Base-by-base conservation (phyloP, 495 filamentous ascomycete genomes). In the Annulohypoxylon moriforme region DNA sequence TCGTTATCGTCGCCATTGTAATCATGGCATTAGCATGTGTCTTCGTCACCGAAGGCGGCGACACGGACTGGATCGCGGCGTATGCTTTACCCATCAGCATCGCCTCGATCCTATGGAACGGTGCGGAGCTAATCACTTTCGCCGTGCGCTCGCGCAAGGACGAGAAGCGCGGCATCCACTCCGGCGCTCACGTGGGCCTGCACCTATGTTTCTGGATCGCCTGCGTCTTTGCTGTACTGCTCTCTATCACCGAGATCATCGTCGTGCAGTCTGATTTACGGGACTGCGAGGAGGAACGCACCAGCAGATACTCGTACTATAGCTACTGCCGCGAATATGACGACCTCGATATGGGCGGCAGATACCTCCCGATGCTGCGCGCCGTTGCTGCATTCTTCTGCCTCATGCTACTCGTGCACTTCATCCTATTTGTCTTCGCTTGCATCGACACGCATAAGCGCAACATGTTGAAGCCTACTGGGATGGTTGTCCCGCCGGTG, bases 401-500 rank as follows among this genome's bases (percentile, higher is more conserved):
- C 22, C 13, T 76, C 1, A 42, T 58, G 16, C 38, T 57, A 10
- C 25, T 78, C 22, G 67, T 71, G 25, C 76, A 83, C 61, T 81
- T 85, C 67, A 57, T 79, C 38, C 76, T 85, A 5, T 84, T 85
- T 60, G 69, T 81, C 11, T 57, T 80, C n/a, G 80, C 81, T 0
- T 85, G 83, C 42, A 75, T 82, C 67, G 82, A 84, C 24, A 82
- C 80, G 13, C 61, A 78, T 55, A 73, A 67, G 49, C 60, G 75
- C 34, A 80, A 81, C 58, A 1, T 49, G 5, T 1, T 72, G 27
- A 69, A 42, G 24, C 65, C 75, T 27, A 46, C 68, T 0, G 71
- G 73, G 2, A 16, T 76, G 10, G 57, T 77, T 44, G 34, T 76
- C 59, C 65, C 64, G 1, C 60, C 57, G 11, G 7, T 40, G n/a